phyloP scores from a whole-genome alignment of 2,329 filamentous ascomycete species.

The Daldinia eschscholtzii region DNA sequence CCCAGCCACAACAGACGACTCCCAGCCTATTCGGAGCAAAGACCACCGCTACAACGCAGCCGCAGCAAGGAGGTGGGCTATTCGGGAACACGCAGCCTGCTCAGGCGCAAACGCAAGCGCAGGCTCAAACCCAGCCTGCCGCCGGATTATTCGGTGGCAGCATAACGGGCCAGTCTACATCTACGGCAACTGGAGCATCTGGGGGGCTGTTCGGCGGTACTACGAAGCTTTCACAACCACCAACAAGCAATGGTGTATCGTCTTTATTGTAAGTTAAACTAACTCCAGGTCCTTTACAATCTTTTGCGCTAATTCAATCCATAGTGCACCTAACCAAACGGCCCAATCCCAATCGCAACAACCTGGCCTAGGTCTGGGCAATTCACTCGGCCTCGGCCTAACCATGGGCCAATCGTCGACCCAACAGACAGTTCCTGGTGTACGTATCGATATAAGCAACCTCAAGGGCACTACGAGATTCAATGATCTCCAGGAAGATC shows the following conservation, averaged over 20 bases:
- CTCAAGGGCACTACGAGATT: slow-evolving; percentile 90
- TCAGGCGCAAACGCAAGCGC: slow-evolving; percentile 40
- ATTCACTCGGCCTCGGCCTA: slow-evolving; percentile 52
- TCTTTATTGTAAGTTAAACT: slow-evolving; percentile 48
- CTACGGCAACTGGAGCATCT: slow-evolving; percentile 27
- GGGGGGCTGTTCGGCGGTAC: slow-evolving; percentile 42
- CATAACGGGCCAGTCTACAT: slow-evolving; percentile 37
- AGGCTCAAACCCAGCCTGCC: slow-evolving; percentile 28
- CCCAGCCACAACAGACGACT: slow-evolving; percentile 45
- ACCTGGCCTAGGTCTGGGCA: slow-evolving; percentile 44
- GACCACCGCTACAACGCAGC: slow-evolving; percentile 42
- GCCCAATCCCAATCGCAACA: slow-evolving; percentile 46
- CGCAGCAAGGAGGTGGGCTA: slow-evolving; percentile 41
- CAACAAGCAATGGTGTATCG: slow-evolving; percentile 26
- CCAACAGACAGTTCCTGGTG: slow-evolving; percentile 73
- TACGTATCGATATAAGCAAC: slow-evolving; percentile 82
- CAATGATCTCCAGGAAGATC: slow-evolving; percentile 85
- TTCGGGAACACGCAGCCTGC: slow-evolving; percentile 44
- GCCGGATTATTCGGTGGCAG: slow-evolving; percentile 47
- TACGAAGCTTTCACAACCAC: slow-evolving; percentile 42
- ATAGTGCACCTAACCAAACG: slow-evolving; percentile 40
- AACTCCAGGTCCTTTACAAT: not conserved
- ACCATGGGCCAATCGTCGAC: slow-evolving; percentile 64
- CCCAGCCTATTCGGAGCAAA: slow-evolving; percentile 43
- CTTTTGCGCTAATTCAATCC: slow-evolving; percentile 25